These are phyloP conservation scores for Trypanosoma scelopori DNA, from an alignment of 208 protist species.

Conservation along the genomic window DNA sequence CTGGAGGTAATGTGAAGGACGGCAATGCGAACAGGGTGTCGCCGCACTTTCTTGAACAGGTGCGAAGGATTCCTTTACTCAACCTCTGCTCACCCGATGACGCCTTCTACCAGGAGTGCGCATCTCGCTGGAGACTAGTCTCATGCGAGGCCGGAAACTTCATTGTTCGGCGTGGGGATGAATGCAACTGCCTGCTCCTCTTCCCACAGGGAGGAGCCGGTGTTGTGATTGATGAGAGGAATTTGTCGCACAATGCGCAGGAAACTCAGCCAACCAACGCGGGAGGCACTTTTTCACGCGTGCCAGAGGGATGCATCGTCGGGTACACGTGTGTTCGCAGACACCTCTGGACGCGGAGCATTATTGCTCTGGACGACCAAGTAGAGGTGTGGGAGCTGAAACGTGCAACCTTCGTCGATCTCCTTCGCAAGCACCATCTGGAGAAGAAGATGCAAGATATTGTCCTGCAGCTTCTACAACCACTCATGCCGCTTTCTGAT, in stretches of 20 bases:
- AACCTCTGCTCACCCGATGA: slow-evolving; percentile 34
- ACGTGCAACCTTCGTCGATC: slow-evolving; percentile 48
- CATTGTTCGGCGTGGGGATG: slow-evolving; percentile 55
- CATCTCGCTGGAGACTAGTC: slow-evolving; percentile 43
- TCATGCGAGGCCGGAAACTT: slow-evolving; percentile 43
- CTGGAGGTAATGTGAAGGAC: neutral
- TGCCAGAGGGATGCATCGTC: slow-evolving; percentile 57
- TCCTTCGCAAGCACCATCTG: slow-evolving; percentile 56
- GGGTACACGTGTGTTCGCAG: slow-evolving; percentile 82
- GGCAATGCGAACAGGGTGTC: slow-evolving; percentile 27
- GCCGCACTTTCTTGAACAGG: slow-evolving; percentile 36
- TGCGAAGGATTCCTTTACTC: slow-evolving; percentile 53
- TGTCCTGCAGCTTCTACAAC: slow-evolving; percentile 74
- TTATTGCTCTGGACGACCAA: slow-evolving; percentile 58
- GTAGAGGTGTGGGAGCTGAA: slow-evolving; percentile 80
- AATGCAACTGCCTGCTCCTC: slow-evolving; percentile 75
- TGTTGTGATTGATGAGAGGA: slow-evolving; percentile 44
- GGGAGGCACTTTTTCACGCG: slow-evolving; percentile 6
- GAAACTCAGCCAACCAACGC: neutral
- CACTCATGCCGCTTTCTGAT: slow-evolving; percentile 30
- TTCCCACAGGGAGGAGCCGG: slow-evolving; percentile 62
- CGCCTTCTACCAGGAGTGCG: slow-evolving; percentile 32
- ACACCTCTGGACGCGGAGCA: slow-evolving; percentile 65
- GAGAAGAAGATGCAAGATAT: slow-evolving; percentile 52
- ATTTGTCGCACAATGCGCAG: slow-evolving; percentile 9